Evolutionary conservation across 495 filamentous ascomycete species (phyloP).

Genomic region (Aspergillus haitiensis): DNA sequence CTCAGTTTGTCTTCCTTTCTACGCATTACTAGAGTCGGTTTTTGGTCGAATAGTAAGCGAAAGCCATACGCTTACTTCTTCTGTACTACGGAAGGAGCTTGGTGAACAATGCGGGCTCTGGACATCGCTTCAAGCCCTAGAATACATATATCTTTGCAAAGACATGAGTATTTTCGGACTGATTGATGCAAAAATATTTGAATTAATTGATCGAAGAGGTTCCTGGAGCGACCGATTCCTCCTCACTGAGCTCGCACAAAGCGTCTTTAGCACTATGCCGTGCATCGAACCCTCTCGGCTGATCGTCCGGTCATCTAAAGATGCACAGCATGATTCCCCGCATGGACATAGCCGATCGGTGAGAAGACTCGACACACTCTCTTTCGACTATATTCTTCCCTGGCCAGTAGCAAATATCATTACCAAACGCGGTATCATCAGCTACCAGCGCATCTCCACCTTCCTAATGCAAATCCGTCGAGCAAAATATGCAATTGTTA

Average conservation of each 20-base stretch:
- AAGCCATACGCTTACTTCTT: conserved; percentile 67
- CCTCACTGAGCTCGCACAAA: conserved; percentile 75
- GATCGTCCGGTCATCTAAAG: conserved; percentile 45
- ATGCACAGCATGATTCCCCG: conserved; percentile 12
- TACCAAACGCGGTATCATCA: conserved; percentile 54
- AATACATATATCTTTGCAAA: conserved; percentile 69
- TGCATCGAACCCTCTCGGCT: conserved; percentile 61
- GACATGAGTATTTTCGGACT: conserved; percentile 63
- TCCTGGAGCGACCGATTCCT: conserved; percentile 82
- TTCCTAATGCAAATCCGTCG: conserved; percentile 77
- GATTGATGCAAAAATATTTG: conserved; percentile 71
- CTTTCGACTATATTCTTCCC: conserved; percentile 63
- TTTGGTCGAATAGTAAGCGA: conserved; percentile 72
- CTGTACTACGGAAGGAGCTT: conserved; percentile 62
- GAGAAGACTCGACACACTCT: conserved; percentile 55
- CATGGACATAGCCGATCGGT: conserved; percentile 38
- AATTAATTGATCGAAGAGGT: conserved; percentile 65
- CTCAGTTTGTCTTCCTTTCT: conserved; percentile 63
- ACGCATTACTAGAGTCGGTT: conserved; percentile 66
- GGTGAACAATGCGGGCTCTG: conserved; percentile 69
- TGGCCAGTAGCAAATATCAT: conserved; percentile 90
- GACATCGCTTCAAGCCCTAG: conserved; percentile 63
- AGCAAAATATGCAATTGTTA: conserved; percentile 66
- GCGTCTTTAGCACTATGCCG: conserved; percentile 55
- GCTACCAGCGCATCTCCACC: conserved; percentile 69